These are phyloP conservation scores for Neonothopanus nambi DNA, from an alignment of 1,284 basidiomycete genomes.

Conservation along the genomic window DNA sequence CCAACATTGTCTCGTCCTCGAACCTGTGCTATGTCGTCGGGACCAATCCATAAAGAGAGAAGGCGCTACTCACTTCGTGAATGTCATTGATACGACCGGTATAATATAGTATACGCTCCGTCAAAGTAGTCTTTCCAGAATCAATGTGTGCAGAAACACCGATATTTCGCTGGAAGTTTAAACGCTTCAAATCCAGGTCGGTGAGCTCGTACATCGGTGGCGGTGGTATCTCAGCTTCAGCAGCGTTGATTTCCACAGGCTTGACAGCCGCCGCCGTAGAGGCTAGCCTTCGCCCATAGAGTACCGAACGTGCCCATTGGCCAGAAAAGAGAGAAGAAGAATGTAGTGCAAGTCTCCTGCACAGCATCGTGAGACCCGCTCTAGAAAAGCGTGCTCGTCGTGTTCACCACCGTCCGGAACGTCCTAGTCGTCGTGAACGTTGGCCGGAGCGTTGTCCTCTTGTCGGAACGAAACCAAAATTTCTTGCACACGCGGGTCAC, in stretches of 20 bases:
- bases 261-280: constrained; percentile 5
- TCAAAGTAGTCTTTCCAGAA: constrained; percentile 98
- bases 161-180: constrained; percentile 76
- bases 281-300: background rate
- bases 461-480: too few species aligned
- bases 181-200: constrained; percentile 54
- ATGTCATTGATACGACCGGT: constrained; percentile 96
- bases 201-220: constrained; percentile 44
- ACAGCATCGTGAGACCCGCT: background rate
- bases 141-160: constrained; percentile 93
- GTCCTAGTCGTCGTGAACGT: background rate
- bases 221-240: background rate
- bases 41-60: constrained; percentile 3
- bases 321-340: background rate
- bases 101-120: constrained; percentile 97
- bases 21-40: constrained; percentile 46
- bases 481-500: too few species aligned
- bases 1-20: constrained; percentile 94
- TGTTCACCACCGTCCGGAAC: background rate
- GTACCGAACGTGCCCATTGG: too few species aligned
- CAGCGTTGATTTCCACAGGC: background rate
- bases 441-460: background rate
- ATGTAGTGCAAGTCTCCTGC: background rate
- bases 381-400: background rate
- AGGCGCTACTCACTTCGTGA: constrained; percentile 76